Conservation (phyloP, 2,329 filamentous ascomycete species). For the Epichloe uncinata region DNA sequence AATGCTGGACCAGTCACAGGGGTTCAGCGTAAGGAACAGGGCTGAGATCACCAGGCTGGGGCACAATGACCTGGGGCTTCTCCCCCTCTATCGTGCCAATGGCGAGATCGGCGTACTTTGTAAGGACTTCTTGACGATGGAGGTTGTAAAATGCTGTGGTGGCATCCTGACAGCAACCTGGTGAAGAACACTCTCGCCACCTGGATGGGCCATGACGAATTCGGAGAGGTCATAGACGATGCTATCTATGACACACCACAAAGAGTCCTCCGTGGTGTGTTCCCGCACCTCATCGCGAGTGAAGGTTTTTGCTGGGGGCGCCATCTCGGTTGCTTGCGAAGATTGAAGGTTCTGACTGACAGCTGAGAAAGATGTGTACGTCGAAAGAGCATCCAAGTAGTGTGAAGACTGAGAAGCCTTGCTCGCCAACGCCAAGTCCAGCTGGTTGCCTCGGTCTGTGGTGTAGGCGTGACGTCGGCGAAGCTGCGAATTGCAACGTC, state of each 20-base stretch:
- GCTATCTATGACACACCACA: constrained; percentile 78
- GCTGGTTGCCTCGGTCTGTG: neutral
- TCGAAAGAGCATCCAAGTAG: neutral
- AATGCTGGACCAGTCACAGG: constrained; percentile 64
- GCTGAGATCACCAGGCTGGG: constrained; percentile 57
- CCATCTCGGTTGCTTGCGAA: constrained; percentile 14
- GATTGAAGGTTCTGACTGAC: neutral
- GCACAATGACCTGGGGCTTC: constrained; percentile 58
- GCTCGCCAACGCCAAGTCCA: neutral
- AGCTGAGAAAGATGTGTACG: neutral
- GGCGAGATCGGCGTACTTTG: constrained; percentile 62
- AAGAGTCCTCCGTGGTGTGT: constrained; percentile 61
- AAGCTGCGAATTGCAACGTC: neutral
- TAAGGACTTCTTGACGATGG: constrained; percentile 77
- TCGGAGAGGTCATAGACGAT: constrained; percentile 79
- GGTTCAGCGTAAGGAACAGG: constrained; percentile 75
- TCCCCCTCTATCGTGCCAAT: constrained; percentile 66
- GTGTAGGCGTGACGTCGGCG: neutral
- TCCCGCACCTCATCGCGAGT: constrained; percentile 56
- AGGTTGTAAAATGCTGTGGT: constrained; percentile 83
- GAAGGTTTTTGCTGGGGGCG: constrained; percentile 34
- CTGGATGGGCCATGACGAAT: constrained; percentile 75
- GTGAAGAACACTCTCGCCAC: constrained; percentile 64
- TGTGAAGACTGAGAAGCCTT: neutral
- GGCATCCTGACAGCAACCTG: constrained; percentile 71